Conservation (phyloP, 164 flowering plant genomes). For the Liriodendron chinense region DNA sequence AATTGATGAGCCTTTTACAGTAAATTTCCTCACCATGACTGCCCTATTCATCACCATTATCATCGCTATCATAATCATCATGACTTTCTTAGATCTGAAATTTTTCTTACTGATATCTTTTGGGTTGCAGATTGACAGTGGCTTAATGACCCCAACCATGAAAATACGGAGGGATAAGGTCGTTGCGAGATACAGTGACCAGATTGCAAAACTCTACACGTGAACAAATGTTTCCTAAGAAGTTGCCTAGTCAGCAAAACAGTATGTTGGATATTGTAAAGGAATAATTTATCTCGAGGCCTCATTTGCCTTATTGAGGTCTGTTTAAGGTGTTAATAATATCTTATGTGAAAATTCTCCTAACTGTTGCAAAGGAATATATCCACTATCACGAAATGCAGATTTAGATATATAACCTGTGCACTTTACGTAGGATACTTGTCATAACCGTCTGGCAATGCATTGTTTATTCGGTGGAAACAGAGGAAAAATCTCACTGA, state of each 20-base stretch:
- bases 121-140: slow-evolving; percentile 74
- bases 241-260: not conserved
- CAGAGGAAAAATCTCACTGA: no score
- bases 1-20: slow-evolving; percentile 86
- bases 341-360: not conserved
- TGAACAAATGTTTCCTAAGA: slow-evolving; percentile 8
- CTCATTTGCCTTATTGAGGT: not conserved
- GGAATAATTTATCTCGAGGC: not conserved
- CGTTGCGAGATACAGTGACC: slow-evolving; percentile 43
- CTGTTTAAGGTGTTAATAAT: not conserved
- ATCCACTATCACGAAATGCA: not conserved
- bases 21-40: slow-evolving; percentile 16
- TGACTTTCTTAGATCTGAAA: slow-evolving; percentile 4
- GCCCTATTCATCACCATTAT: not conserved
- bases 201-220: slow-evolving; percentile 59
- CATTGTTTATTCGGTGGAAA: no score
- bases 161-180: slow-evolving; percentile 79
- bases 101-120: not conserved
- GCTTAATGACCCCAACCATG: slow-evolving; percentile 93
- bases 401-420: not conserved
- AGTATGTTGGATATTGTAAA: not conserved
- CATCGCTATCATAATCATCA: not conserved
- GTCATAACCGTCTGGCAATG: no score
- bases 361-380: not conserved
- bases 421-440: not conserved